Conservation (phyloP, 2,329 filamentous ascomycete species). For the Talaromyces marneffei region DNA sequence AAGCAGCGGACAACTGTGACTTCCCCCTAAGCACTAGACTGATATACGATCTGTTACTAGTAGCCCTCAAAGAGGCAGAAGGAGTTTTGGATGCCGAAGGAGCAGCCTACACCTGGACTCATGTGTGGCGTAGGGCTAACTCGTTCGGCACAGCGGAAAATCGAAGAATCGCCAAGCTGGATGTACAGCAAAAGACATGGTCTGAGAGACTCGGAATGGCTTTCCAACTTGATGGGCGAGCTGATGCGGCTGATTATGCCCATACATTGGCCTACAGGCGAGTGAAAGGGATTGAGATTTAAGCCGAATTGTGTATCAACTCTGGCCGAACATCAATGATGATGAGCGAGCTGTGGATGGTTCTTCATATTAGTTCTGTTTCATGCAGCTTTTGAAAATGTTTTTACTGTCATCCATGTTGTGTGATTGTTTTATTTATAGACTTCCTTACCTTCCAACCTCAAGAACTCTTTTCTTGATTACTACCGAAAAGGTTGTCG, state of each 20-base stretch:
- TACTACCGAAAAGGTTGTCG: too few relatives aligned
- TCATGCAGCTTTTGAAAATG: too few relatives aligned
- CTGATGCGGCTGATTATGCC: not conserved
- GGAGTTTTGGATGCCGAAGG: conserved; percentile 15
- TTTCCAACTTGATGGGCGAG: conserved; percentile 14
- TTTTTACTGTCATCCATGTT: too few relatives aligned
- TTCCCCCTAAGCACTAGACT: conserved; percentile 10
- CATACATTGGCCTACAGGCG: not conserved
- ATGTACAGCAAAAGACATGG: conserved; percentile 16
- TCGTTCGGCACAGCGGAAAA: conserved; percentile 16
- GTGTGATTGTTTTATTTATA: too few relatives aligned
- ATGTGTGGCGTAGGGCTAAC: conserved; percentile 5
- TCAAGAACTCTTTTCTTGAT: too few relatives aligned
- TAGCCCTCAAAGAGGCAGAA: conserved; percentile 14
- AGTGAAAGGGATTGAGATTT: not conserved
- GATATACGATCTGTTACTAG: conserved; percentile 11
- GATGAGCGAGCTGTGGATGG: not conserved
- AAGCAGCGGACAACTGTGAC: conserved; percentile 10
- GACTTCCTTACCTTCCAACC: too few relatives aligned
- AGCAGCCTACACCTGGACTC: not conserved
- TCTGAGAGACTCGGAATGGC: conserved; percentile 16
- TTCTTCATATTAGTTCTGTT: too few relatives aligned
- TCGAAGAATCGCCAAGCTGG: conserved; percentile 14
- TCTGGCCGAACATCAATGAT: not conserved
- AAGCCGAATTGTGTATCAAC: not conserved